A percentile compares a stretch with the other conserved stretches of the same genome.
Evolutionary conservation across 495 filamentous ascomycete genomes (phyloP).

Genomic region (Cryomyces antarcticus): DNA sequence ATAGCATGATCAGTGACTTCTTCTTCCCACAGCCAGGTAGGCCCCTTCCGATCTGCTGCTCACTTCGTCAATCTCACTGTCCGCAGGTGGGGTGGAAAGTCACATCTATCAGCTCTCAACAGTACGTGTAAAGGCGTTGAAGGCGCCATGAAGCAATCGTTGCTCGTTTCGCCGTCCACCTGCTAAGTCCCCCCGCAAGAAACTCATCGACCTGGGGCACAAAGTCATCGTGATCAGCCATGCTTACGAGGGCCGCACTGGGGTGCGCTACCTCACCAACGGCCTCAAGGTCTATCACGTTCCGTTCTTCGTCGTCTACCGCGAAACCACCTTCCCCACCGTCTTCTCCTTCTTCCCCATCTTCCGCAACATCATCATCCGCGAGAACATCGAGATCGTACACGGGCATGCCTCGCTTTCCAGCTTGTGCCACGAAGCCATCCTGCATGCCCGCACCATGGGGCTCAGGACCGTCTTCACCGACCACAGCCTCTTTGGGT

Average conservation of each 20-base stretch:
- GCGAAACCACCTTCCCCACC: conserved; percentile 84
- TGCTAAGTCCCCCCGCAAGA: conserved; percentile 1
- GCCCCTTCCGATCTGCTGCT: too few species aligned
- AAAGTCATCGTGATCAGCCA: conserved; percentile 97
- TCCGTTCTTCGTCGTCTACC: conserved; percentile 87
- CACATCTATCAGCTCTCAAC: conserved; percentile 89
- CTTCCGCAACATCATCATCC: conserved; percentile 84
- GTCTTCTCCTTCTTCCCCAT: conserved; percentile 97
- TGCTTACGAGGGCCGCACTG: conserved; percentile 77
- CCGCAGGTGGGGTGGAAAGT: conserved; percentile 60
- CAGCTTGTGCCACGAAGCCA: conserved; percentile 83
- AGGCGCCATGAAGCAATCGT: too few species aligned
- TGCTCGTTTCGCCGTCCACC: too few species aligned
- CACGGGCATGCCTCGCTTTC: conserved; percentile 89
- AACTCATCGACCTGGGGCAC: conserved; percentile 81
- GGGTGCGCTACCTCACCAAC: conserved; percentile 93
- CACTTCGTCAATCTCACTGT: too few species aligned
- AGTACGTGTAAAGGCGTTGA: too few species aligned
- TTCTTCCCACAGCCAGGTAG: conserved; percentile 81
- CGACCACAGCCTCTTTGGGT: conserved; percentile 94
- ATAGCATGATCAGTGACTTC: conserved; percentile 84
- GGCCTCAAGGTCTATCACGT: conserved; percentile 96
- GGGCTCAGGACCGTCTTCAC: conserved; percentile 88
- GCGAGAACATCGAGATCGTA: conserved; percentile 88
- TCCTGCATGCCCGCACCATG: conserved; percentile 92